Conservation (phyloP, 192 early-diverging fungal species). For the Entomortierella beljakovae region DNA sequence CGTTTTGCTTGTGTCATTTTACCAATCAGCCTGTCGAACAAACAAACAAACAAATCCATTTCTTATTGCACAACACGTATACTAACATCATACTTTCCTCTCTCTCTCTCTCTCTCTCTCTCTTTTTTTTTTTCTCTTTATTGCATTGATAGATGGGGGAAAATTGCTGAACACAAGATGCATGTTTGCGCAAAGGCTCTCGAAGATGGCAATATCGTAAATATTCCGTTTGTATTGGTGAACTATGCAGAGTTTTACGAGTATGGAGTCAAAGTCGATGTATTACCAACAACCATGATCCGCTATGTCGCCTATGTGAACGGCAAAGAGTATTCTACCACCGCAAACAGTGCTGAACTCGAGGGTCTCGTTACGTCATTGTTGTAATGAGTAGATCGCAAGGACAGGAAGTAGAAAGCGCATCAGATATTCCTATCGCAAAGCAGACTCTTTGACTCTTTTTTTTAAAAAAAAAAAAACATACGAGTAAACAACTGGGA, state of each 20-base stretch:
- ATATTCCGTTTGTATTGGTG: slow-evolving; percentile 47
- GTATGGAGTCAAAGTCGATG: slow-evolving; percentile 34
- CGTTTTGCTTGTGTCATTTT: too few relatives aligned
- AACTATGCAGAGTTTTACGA: slow-evolving; percentile 54
- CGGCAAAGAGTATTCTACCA: slow-evolving; percentile 3
- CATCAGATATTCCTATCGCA: too few relatives aligned
- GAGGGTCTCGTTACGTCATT: slow-evolving; percentile 42
- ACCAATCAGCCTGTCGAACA: too few relatives aligned
- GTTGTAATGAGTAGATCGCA: slow-evolving; percentile 7
- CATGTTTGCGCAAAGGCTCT: slow-evolving; percentile 46
- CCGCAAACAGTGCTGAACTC: slow-evolving; percentile 50
- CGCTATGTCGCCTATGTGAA: slow-evolving; percentile 37
- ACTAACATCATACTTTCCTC: too few relatives aligned
- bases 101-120: too few relatives aligned
- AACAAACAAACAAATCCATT: too few relatives aligned
- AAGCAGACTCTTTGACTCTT: too few relatives aligned
- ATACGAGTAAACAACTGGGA: not conserved
- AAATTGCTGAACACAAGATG: slow-evolving; percentile 56
- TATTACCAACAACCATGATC: slow-evolving; percentile 44
- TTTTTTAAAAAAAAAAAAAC: not conserved
- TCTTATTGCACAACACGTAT: too few relatives aligned
- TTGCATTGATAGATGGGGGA: slow-evolving; percentile 56
- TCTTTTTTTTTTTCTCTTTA: too few relatives aligned
- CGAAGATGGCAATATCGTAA: slow-evolving; percentile 43
- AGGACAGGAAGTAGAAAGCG: not conserved